A percentile compares a stretch with the other conserved stretches of the same genome.
phyloP scores from a whole-genome alignment of 164 flowering plant genomes.

The Stephania japonica region DNA sequence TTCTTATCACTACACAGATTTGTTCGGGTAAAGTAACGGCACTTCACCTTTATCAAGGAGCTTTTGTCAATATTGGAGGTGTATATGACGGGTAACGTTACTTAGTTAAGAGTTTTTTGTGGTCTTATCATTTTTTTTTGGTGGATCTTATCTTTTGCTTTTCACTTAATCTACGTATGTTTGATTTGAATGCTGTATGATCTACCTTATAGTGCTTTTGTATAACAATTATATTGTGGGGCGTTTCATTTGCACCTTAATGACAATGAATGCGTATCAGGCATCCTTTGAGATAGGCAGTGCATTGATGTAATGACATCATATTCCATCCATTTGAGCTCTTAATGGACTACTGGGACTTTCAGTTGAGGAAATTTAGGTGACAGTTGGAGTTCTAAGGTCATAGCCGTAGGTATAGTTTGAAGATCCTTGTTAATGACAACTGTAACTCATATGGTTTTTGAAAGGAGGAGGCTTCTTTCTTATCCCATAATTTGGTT shows the following conservation, averaged over 20 bases:
- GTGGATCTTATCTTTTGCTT: not conserved
- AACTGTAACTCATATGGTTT: not conserved
- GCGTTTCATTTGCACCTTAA: too few relatives aligned
- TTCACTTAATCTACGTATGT: too few relatives aligned
- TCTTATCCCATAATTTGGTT: not conserved
- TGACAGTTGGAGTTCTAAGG: not conserved
- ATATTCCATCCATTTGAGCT: too few relatives aligned
- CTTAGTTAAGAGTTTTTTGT: too few relatives aligned
- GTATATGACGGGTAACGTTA: constrained; percentile 81
- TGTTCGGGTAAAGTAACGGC: constrained; percentile 81
- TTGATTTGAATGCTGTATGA: too few relatives aligned
- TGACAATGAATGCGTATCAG: too few relatives aligned
- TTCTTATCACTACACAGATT: constrained; percentile 41
- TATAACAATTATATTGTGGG: too few relatives aligned
- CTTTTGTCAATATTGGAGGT: constrained; percentile 97
- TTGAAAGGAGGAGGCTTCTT: not conserved
- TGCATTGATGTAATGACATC: too few relatives aligned
- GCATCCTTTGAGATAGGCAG: too few relatives aligned
- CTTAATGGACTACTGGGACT: not conserved
- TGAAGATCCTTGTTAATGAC: not conserved
- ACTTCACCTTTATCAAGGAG: constrained; percentile 91
- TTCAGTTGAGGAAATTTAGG: not conserved
- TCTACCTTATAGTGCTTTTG: too few relatives aligned
- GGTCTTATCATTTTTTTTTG: not conserved
- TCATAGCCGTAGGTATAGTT: not conserved